Conservation (phyloP, 1,284 basidiomycete genomes). For the Athelia sp. region DNA sequence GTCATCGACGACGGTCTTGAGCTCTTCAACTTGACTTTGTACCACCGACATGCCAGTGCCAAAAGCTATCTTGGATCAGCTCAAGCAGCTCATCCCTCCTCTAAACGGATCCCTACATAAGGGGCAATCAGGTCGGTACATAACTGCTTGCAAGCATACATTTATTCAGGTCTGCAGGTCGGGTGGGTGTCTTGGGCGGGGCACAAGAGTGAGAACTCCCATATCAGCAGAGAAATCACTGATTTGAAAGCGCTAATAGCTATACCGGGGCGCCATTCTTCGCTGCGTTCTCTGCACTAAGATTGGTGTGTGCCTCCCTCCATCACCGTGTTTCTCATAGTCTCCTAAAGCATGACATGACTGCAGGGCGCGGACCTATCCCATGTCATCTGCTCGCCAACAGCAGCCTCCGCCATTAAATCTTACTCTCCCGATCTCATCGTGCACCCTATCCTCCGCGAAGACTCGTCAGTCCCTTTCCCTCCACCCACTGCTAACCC, state of each 20-base stretch:
- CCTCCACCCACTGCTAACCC: conserved; percentile 3
- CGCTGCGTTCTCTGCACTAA: conserved; percentile 81
- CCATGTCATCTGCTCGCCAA: conserved; percentile 95
- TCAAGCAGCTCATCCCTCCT: conserved; percentile 80
- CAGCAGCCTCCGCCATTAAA: conserved; percentile 89
- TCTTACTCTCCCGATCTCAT: conserved; percentile 95
- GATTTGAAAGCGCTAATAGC: conserved; percentile 28
- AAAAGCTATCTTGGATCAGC: conserved; percentile 55
- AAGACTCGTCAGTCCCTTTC: conserved; percentile 40
- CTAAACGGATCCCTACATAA: conserved; percentile 86
- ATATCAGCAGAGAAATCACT: conserved; percentile 13
- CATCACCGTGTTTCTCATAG: background rate
- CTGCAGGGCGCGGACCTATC: conserved; percentile 90
- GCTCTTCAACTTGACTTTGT: too few relatives aligned
- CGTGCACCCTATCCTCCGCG: conserved; percentile 84
- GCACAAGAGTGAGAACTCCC: conserved; percentile 69
- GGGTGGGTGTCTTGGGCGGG: conserved; percentile 92
- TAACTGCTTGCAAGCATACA: conserved; percentile 3
- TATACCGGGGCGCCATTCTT: conserved; percentile 98
- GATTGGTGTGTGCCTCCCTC: conserved; percentile 56
- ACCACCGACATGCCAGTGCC: conserved; percentile 66
- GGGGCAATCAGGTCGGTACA: conserved; percentile 80
- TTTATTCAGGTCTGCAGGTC: conserved; percentile 38
- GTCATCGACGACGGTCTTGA: too few relatives aligned
- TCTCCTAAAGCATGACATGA: background rate